Conservation (phyloP, 2,329 filamentous ascomycete genomes). For the Colletotrichum incanum region DNA sequence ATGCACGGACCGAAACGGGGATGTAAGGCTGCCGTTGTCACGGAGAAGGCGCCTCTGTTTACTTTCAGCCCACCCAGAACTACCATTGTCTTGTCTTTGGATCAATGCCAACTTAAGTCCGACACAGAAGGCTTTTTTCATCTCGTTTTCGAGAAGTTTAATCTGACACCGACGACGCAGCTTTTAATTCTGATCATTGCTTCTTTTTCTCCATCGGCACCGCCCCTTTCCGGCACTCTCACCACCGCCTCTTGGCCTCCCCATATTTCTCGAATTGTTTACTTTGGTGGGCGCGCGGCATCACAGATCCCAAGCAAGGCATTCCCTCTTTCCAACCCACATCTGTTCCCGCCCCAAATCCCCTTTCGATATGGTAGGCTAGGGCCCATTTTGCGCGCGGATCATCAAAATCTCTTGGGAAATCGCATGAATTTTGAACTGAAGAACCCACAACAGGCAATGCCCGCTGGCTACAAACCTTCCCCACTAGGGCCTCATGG, state of each 20-base stretch:
- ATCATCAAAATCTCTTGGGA: constrained; percentile 28
- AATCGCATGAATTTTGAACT: constrained; percentile 42
- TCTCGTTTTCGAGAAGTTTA: neutral
- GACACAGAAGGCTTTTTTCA: neutral
- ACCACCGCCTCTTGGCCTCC: constrained; percentile 16
- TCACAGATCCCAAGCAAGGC: constrained; percentile 40
- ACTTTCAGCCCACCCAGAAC: constrained; percentile 28
- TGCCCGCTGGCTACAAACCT: constrained; percentile 75
- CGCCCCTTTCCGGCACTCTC: neutral
- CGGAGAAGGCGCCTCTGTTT: constrained; percentile 43
- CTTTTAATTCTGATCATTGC: constrained; percentile 5
- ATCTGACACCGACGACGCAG: neutral
- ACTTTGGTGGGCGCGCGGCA: constrained; percentile 36
- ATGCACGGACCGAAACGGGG: constrained; percentile 11
- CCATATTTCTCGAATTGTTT: constrained; percentile 42
- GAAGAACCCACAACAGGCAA: constrained; percentile 61
- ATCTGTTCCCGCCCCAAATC: constrained; percentile 19
- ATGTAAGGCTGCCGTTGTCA: constrained; percentile 50
- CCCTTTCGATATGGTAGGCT: constrained; percentile 36
- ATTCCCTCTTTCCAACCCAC: constrained; percentile 36
- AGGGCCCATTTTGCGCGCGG: constrained; percentile 30
- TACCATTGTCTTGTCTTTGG: constrained; percentile 24
- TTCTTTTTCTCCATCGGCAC: constrained; percentile 24
- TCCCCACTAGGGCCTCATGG: constrained; percentile 78
- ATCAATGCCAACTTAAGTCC: constrained; percentile 14